phyloP scores from a whole-genome alignment of 177 flowering plant genomes.

The Vitis hybrid region DNA sequence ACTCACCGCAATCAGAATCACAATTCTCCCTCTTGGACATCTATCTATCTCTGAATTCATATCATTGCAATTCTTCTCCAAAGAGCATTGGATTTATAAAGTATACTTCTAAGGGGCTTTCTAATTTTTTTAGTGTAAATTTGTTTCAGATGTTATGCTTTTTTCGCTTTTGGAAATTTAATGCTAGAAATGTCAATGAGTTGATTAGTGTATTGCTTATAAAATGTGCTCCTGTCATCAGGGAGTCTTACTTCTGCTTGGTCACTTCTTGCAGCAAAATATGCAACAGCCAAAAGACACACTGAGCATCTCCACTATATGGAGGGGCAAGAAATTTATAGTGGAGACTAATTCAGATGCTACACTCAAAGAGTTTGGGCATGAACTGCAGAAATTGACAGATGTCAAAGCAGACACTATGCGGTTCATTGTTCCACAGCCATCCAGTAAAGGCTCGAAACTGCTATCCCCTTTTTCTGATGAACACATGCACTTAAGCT shows the following conservation, averaged over 20 bases:
- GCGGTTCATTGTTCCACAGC: constrained; percentile 66
- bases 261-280: constrained; percentile 26
- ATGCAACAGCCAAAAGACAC: constrained; percentile 34
- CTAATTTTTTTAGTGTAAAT: not conserved
- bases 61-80: too few species aligned
- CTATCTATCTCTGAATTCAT: too few species aligned
- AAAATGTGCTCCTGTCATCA: too few species aligned
- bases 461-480: constrained; percentile 76
- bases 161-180: not conserved
- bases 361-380: constrained; percentile 66
- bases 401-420: constrained; percentile 74
- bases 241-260: not conserved
- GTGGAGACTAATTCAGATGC: constrained; percentile 48
- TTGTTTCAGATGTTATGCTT: not conserved
- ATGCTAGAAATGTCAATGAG: not conserved
- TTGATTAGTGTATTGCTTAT: not conserved
- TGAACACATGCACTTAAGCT: constrained; percentile 58
- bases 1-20: too few species aligned
- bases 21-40: too few species aligned
- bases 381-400: constrained; percentile 63
- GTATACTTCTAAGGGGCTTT: too few species aligned
- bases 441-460: constrained; percentile 46
- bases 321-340: constrained; percentile 74
- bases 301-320: constrained; percentile 40
- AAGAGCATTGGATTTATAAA: too few species aligned